Evolutionary conservation across 805 yeast genomes (phyloP), one percentile per base, ranked within the genome.

Genomic region (Hagleromyces aurorensis): DNA sequence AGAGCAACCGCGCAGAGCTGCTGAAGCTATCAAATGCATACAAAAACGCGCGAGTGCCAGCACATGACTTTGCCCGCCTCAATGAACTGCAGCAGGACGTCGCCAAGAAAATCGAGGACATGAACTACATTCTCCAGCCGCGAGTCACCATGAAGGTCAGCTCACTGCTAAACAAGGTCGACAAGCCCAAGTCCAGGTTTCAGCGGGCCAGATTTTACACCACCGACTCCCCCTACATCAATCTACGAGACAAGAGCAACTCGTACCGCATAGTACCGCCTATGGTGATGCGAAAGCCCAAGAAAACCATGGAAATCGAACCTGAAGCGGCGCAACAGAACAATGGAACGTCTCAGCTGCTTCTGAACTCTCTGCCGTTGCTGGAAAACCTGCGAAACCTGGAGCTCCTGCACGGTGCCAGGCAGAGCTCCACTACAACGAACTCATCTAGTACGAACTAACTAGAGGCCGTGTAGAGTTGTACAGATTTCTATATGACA

Each of bases 261-360:
- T 34, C 46, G 7, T 41, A 30, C 29, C 28, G 46, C 9, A 12
- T 39, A n/a, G 40, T 36, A 13, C 43, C 46, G 12, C 46, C 46
- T 9, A 28, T 34, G 33, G 31, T 16, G 7, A n/a, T n/a, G n/a
- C n/a, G n/a, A n/a, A n/a, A n/a, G n/a, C n/a, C n/a, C n/a, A 29
- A 21, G 23, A 20, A 29, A 14, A 30, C 19, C 10, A 25, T 17
- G n/a, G 17, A 16, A 12, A 9, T 21, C 13, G 6, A 24, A 11
- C 19, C 24, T 6, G 26, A 13, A n/a, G 14, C 25, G 5, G 29
- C 22, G 10, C 7, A 22, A 15, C 25, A 26, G 17, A 22, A 27
- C 11, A 15, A 16, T 12, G 29, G 15, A 3, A 19, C 33, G 9
- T 20, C 34, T 16, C 27, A 29, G 15, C 21, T 36, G 23, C 17